phyloP scores from a whole-genome alignment of 2,329 filamentous ascomycete species.

The Fusarium fujikuroi region DNA sequence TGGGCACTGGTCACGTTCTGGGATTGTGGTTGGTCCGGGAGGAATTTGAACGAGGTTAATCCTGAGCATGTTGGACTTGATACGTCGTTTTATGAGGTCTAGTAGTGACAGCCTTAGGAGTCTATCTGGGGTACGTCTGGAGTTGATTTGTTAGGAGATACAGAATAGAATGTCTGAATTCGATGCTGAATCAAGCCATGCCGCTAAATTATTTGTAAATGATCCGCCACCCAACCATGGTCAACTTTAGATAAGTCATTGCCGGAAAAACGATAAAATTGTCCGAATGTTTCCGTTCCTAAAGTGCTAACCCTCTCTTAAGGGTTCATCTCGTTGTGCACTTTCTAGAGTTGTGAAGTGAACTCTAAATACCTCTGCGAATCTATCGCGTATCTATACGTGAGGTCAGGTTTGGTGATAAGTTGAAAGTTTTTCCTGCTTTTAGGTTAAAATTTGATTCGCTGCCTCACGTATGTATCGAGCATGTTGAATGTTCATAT shows the following conservation, averaged over 20 bases:
- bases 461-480: no score
- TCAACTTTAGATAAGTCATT: fast-evolving
- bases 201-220: fast-evolving
- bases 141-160: neutral
- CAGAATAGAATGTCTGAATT: fast-evolving
- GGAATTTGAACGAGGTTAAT: constrained; percentile 43
- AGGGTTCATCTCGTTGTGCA: fast-evolving
- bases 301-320: fast-evolving
- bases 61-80: constrained; percentile 8
- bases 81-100: constrained; percentile 8
- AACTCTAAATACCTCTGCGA: fast-evolving
- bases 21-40: constrained; percentile 53
- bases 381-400: fast-evolving
- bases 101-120: neutral
- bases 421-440: no score
- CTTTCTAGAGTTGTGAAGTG: fast-evolving
- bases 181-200: neutral
- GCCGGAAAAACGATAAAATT: fast-evolving
- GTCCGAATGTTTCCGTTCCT: fast-evolving
- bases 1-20: constrained; percentile 65
- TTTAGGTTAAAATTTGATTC: no score
- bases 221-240: fast-evolving
- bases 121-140: fast-evolving
- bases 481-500: fast-evolving
- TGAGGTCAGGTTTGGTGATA: no score